Evolutionary conservation across 768 basidiomycete species (phyloP).

Genomic region (Boletus pseudopeckii): DNA sequence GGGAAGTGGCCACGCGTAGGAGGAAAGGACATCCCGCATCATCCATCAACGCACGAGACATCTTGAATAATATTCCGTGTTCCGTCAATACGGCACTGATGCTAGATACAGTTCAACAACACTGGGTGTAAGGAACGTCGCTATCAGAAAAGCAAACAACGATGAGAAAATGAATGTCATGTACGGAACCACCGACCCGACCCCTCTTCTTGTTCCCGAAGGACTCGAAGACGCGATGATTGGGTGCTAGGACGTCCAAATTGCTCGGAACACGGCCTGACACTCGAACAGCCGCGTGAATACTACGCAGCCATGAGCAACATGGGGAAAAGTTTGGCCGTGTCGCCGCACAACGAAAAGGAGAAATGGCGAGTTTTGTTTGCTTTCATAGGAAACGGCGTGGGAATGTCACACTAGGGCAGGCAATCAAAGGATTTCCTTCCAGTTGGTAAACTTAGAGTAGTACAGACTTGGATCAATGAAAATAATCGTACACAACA

Average conservation of each 20-base stretch:
- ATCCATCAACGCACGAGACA: neutral
- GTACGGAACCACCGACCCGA: conserved; percentile 76
- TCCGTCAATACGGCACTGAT: neutral
- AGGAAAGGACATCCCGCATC: no score
- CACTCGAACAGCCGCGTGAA: conserved; percentile 81
- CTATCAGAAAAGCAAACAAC: neutral
- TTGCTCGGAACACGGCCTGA: conserved; percentile 79
- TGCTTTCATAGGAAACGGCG: conserved; percentile 1
- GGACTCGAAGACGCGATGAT: conserved; percentile 44
- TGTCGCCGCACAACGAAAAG: conserved; percentile 73
- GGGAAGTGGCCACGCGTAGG: no score
- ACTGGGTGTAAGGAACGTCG: neutral
- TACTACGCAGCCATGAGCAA: conserved; percentile 75
- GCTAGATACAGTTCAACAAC: neutral
- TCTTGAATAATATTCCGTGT: neutral
- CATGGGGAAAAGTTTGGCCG: conserved; percentile 78
- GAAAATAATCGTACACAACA: neutral
- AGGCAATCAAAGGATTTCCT: neutral
- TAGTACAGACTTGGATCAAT: no score
- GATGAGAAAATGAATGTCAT: conserved; percentile 10
- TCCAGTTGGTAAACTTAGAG: no score
- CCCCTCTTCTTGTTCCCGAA: conserved; percentile 41
- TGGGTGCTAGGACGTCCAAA: conserved; percentile 81
- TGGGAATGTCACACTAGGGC: conserved; percentile 22
- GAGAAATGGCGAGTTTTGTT: neutral